phyloP scores from a whole-genome alignment of 2,329 filamentous ascomycete genomes.

The Calonectria naviculata region DNA sequence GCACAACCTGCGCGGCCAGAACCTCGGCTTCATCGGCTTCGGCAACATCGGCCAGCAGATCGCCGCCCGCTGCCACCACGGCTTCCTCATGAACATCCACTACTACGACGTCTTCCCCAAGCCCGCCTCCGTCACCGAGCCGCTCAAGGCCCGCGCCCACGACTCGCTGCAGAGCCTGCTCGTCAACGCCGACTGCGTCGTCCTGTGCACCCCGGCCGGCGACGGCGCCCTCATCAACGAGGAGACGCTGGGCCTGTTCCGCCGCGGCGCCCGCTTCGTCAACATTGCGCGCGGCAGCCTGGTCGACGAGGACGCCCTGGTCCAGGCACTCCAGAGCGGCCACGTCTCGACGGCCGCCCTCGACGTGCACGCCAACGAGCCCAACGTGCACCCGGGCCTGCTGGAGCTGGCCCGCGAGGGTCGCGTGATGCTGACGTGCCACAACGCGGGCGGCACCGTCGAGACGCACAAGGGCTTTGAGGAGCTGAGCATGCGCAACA shows the following conservation, averaged over 20 bases:
- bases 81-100: constrained; percentile 75
- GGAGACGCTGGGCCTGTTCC: constrained; percentile 61
- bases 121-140: constrained; percentile 52
- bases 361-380: constrained; percentile 74
- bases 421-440: constrained; percentile 71
- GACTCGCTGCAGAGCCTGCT: constrained; percentile 63
- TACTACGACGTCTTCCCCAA: constrained; percentile 71
- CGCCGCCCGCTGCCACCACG: constrained; percentile 61
- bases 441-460: constrained; percentile 75
- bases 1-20: constrained; percentile 71
- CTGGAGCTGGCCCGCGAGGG: constrained; percentile 49
- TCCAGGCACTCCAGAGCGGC: constrained; percentile 65
- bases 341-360: constrained; percentile 65
- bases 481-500: constrained; percentile 73
- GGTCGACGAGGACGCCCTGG: constrained; percentile 73
- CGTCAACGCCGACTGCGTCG: constrained; percentile 65
- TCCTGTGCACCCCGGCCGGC: constrained; percentile 69
- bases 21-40: constrained; percentile 75
- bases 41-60: constrained; percentile 74
- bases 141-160: constrained; percentile 61
- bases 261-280: constrained; percentile 67
- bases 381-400: constrained; percentile 61
- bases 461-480: constrained; percentile 76
- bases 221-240: constrained; percentile 59
- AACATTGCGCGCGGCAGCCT: constrained; percentile 74